Evolutionary conservation across 2,329 filamentous ascomycete species (phyloP).

Genomic region (Aureobasidium musti): DNA sequence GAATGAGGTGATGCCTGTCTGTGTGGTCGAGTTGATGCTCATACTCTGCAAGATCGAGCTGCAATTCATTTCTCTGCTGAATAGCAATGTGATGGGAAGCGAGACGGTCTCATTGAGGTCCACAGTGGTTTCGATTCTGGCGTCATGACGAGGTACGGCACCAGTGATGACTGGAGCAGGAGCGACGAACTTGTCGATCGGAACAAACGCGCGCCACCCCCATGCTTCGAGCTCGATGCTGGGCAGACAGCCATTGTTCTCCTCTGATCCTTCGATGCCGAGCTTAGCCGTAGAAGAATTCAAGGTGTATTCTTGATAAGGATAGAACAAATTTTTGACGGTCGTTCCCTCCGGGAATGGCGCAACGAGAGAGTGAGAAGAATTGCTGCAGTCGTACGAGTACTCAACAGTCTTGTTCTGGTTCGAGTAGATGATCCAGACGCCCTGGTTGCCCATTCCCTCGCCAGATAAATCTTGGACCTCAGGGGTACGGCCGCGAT

Average conservation of each 20-base stretch:
- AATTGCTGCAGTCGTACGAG: constrained; percentile 57
- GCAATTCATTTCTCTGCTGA: constrained; percentile 64
- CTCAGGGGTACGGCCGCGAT: constrained; percentile 54
- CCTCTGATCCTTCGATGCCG: constrained; percentile 50
- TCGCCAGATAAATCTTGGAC: constrained; percentile 51
- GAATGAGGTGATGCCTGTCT: constrained; percentile 47
- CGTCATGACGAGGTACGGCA: constrained; percentile 63
- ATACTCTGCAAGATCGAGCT: constrained; percentile 54
- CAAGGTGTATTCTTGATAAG: constrained; percentile 59
- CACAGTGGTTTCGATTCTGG: constrained; percentile 55
- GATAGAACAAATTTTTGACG: constrained; percentile 63
- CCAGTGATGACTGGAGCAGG: constrained; percentile 61
- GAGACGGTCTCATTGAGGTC: constrained; percentile 44
- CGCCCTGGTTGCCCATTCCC: constrained; percentile 41
- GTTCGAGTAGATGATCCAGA: constrained; percentile 58
- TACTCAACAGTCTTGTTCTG: constrained; percentile 54
- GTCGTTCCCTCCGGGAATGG: constrained; percentile 57
- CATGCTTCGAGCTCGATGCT: constrained; percentile 57
- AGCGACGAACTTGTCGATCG: constrained; percentile 51
- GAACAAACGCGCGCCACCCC: constrained; percentile 63
- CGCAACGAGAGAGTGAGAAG: constrained; percentile 54
- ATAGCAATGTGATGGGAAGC: constrained; percentile 58
- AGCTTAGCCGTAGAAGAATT: constrained; percentile 50
- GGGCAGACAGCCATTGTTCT: constrained; percentile 58
- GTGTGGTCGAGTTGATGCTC: constrained; percentile 56